Conservation (phyloP, 2,329 filamentous ascomycete species). For the Amesomyces nigricolor region DNA sequence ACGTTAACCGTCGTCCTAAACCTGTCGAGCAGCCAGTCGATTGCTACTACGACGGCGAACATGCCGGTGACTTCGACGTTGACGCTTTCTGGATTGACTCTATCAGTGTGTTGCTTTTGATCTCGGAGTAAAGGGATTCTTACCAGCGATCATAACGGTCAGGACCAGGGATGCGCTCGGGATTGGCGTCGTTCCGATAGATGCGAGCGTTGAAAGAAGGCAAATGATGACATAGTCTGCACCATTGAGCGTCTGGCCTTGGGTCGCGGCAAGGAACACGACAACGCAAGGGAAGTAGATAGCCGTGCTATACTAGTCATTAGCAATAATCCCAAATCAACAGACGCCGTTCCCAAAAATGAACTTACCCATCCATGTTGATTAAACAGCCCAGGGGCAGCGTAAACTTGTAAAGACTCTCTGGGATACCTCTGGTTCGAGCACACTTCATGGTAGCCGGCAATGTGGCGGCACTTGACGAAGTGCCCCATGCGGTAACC, state of each 20-base stretch:
- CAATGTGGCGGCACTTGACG: slow-evolving; percentile 48
- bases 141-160: slow-evolving; percentile 44
- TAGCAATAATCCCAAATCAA: too few species aligned
- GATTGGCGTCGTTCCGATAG: slow-evolving; percentile 50
- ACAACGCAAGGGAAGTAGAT: slow-evolving; percentile 51
- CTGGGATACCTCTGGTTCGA: slow-evolving; percentile 36
- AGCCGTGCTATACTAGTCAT: slow-evolving; percentile 32
- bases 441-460: slow-evolving; percentile 43
- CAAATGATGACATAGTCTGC: slow-evolving; percentile 45
- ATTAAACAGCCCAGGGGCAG: slow-evolving; percentile 45
- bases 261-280: slow-evolving; percentile 47
- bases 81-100: too few species aligned
- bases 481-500: slow-evolving; percentile 51
- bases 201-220: slow-evolving; percentile 45
- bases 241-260: slow-evolving; percentile 39
- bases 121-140: too few species aligned
- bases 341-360: too few species aligned
- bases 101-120: too few species aligned
- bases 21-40: too few species aligned
- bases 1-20: too few species aligned
- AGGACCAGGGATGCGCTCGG: slow-evolving; percentile 47
- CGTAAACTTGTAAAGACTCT: slow-evolving; percentile 41
- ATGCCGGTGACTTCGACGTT: too few species aligned
- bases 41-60: too few species aligned
- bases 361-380: slow-evolving; percentile 41